Conservation (phyloP, 2,329 filamentous ascomycete species). For the Geosmithia morbida region DNA sequence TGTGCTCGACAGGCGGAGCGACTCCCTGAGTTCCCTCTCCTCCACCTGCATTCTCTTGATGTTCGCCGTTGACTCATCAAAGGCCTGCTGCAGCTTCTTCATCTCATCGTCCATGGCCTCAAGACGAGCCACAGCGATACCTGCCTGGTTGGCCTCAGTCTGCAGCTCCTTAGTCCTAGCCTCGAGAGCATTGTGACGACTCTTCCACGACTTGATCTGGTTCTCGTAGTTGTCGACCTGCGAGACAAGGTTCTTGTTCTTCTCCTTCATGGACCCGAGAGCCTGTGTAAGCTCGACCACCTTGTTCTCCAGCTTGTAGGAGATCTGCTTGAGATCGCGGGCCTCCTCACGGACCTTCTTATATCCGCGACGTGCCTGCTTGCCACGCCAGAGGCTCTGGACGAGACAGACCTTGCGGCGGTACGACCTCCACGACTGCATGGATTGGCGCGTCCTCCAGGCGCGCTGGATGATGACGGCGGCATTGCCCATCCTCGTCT, state of each 20-base stretch:
- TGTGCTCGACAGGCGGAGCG: conserved; percentile 60
- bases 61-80: conserved; percentile 79
- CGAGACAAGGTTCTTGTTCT: conserved; percentile 78
- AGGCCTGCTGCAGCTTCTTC: conserved; percentile 75
- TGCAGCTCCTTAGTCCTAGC: conserved; percentile 86
- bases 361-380: conserved; percentile 65
- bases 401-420: conserved; percentile 79
- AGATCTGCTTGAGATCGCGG: conserved; percentile 96
- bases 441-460: conserved; percentile 69
- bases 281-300: conserved; percentile 95
- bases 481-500: conserved; percentile 85
- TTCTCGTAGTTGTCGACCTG: conserved; percentile 94
- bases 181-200: conserved; percentile 79
- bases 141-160: conserved; percentile 91
- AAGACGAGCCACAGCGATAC: conserved; percentile 82
- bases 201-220: conserved; percentile 94
- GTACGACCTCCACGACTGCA: conserved; percentile 75
- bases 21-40: conserved; percentile 73
- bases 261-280: conserved; percentile 78
- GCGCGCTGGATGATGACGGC: conserved; percentile 79
- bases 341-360: conserved; percentile 89
- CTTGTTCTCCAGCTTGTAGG: conserved; percentile 99
- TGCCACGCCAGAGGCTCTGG: conserved; percentile 88
- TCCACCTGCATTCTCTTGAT: conserved; percentile 93
- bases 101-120: conserved; percentile 92